Base-by-base conservation (phyloP, 306 rosid species). In the Lathyrus tuberosus region DNA sequence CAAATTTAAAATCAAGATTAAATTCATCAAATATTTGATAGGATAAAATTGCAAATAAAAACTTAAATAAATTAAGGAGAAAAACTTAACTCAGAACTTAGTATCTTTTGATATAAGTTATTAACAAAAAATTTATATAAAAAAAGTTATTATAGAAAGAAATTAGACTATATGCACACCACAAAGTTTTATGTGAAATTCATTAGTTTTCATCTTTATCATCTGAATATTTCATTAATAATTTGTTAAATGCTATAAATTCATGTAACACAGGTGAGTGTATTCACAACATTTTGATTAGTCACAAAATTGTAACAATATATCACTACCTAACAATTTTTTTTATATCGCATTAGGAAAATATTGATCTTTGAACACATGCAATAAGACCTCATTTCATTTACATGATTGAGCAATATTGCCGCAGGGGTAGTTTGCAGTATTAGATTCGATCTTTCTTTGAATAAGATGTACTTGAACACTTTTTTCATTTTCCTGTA, bases 401-500 rank as follows among this genome's bases (percentile, higher is more conserved):
- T 18, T 51, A 37, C 43, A 59, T n/a, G 37, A 41, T 67, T 59
- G 43, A 65, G n/a, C 69, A 57, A 37, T 46, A 31, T 5, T 31
- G 15, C 15, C 15, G 8, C 14, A 30, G 4, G 31, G 7, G 28
- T 26, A 69, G 10, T 47, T 46, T 15, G 1, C 5, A 0, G 24
- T 20, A 33, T 51, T 70, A 14, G 65, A 3, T 35, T 54, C 10
- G 20, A 47, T 72, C 10, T 1, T 57, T 62, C 24, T 42, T 64
- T 77, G 85, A 10, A 77, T 69, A 35, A 73, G 71, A 64, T 69
- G 74, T 52, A 73, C 80, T 13, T 0, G 46, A 51, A 69, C 37
- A 15, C 77, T 69, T 64, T 73, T 69, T 42, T 77, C 80, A 4
- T 77, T 58, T 56, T 73, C 85, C 79, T 81, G 67, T 10, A 20